These are phyloP conservation scores for Eucalyptus victrix DNA, from an alignment of 345 rosid genomes.

Conservation along the genomic window DNA sequence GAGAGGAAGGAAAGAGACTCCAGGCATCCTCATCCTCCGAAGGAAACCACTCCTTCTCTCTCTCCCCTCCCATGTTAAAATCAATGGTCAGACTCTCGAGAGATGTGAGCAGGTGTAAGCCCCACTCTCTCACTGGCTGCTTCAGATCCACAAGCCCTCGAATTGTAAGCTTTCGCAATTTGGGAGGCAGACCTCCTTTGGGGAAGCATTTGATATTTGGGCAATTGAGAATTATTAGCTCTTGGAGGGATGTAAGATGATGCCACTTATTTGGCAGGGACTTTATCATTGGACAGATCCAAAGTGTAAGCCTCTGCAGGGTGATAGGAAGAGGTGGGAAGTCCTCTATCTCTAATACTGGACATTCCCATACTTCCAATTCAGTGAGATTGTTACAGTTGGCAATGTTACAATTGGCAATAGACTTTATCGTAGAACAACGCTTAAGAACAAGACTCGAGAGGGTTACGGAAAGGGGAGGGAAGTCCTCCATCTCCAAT, in stretches of 20 bases:
- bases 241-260: too few species aligned
- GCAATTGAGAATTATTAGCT: rapidly evolving
- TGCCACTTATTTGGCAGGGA: too few species aligned
- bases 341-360: too few species aligned
- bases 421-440: too few species aligned
- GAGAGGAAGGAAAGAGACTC: not conserved
- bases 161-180: rapidly evolving
- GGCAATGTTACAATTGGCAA: too few species aligned
- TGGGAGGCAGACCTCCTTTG: not conserved
- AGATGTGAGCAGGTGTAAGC: not conserved
- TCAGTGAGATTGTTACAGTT: too few species aligned
- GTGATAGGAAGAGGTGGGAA: too few species aligned
- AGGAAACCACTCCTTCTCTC: not conserved
- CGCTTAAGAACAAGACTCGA: rapidly evolving
- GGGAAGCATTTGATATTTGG: not conserved
- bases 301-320: rapidly evolving
- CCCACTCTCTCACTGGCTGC: not conserved
- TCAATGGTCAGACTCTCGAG: rapidly evolving
- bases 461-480: too few species aligned
- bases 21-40: not conserved
- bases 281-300: too few species aligned
- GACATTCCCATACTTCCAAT: rapidly evolving
- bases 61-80: not conserved
- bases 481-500: too few species aligned
- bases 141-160: rapidly evolving